Evolutionary conservation across 2,329 filamentous ascomycete species (phyloP).

Genomic region (Daldinia sp.): DNA sequence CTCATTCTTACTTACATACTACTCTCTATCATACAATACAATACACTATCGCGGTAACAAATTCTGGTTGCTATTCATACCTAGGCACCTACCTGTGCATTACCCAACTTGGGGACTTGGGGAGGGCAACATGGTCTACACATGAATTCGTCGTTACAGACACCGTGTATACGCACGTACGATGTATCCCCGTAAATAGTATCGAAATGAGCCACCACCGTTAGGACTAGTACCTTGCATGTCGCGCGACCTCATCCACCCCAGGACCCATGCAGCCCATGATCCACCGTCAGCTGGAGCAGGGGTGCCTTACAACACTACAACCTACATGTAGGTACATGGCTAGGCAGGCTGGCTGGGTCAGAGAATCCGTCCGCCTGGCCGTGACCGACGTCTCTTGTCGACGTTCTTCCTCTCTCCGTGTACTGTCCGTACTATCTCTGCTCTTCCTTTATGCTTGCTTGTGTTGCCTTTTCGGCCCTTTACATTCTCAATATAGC

Average conservation of each 20-base stretch:
- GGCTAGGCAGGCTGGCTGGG: conserved; percentile 27
- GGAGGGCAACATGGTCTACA: neutral
- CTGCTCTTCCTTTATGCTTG: conserved; percentile 36
- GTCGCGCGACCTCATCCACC: conserved; percentile 32
- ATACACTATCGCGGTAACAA: neutral
- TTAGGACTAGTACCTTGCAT: conserved; percentile 37
- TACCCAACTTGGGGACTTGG: neutral
- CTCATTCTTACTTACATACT: neutral
- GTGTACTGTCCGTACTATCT: conserved; percentile 34
- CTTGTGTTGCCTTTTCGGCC: conserved; percentile 44
- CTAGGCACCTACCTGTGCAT: too few species aligned
- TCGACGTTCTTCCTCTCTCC: conserved; percentile 32
- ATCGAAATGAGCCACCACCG: conserved; percentile 34
- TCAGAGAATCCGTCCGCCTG: conserved; percentile 25
- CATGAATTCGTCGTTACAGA: conserved; percentile 3
- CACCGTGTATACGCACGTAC: conserved; percentile 20
- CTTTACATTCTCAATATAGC: conserved; percentile 52
- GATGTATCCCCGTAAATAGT: conserved; percentile 29
- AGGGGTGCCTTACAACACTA: conserved; percentile 33
- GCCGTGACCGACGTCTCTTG: conserved; percentile 32
- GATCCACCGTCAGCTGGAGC: conserved; percentile 31
- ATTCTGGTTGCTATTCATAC: neutral
- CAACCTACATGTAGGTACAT: conserved; percentile 33
- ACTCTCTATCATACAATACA: neutral
- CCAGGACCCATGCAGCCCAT: conserved; percentile 29